Base-by-base conservation (phyloP, 495 filamentous ascomycete species). In the Neurospora sp. region DNA sequence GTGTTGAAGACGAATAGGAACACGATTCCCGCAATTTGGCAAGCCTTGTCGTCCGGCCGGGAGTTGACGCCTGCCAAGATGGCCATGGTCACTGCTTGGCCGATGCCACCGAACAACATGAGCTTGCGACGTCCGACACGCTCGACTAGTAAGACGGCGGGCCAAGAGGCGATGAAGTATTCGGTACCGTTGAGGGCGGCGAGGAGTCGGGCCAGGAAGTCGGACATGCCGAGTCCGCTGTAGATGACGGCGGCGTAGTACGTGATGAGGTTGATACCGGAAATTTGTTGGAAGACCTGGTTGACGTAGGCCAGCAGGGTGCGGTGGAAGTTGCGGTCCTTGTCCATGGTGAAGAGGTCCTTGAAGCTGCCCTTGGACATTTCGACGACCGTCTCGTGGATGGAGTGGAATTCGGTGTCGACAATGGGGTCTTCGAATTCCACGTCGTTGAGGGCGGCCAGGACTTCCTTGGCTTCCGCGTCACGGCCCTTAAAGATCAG, bases 331-430 rank as follows among this genome's bases (percentile, higher is more conserved):
- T 93, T 91, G 40, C 92, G 80, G 77, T 93, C 87, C 73, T 89
- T 86, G 72, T 85, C 88, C 86, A 91, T 91, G 38, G 88, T 91
- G 80, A 94, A 93, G 72, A 91, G 85, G 73, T 94, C 92, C 20
- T 78, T 76, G 79, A 92, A 92, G 3, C 83, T 85, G 38, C 88
- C 88, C 79, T 89, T 87, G 39, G 87, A 85, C 87, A 90, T 91
- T 75, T 93, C 91, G 18, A 91, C 72, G 11, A 93, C 91, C 0
- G 91, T 90, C 44, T 92, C 90, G 80, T 93, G 93, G 80, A 94
- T 92, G 31, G 89, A 89, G 10, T 85, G 79, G 74, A 93, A 90
- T 71, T 94, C 91, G 42, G 85, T 86, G 41, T 89, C 82, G 37
- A 92, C 81, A 48, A 89, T 83, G 40, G 80, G 80, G 70, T 90